Evolutionary conservation across 768 basidiomycete genomes (phyloP).

Genomic region (Agaricus blazei): DNA sequence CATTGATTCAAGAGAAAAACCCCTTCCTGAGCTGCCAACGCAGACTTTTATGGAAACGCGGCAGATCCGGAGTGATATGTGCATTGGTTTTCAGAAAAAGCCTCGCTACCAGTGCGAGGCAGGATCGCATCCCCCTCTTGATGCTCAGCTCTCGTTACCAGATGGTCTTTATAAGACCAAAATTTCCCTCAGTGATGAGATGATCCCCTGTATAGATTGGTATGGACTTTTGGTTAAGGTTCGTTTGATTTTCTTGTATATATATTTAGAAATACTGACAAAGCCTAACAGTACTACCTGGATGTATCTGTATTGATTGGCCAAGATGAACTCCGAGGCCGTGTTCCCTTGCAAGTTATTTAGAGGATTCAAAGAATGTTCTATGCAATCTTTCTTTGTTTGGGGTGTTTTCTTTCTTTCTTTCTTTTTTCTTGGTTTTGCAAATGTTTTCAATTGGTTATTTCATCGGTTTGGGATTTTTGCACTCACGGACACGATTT

Average conservation of each 20-base stretch:
- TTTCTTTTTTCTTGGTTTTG: constrained; percentile 4
- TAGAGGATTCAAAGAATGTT: constrained; percentile 20
- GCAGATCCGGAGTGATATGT: constrained; percentile 45
- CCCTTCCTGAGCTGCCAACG: constrained; percentile 36
- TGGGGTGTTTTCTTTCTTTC: constrained; percentile 8
- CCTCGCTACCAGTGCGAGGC: constrained; percentile 41
- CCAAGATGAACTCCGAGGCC: constrained; percentile 56
- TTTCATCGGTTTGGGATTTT: background rate
- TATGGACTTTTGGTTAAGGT: constrained; percentile 66
- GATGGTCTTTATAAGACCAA: constrained; percentile 66
- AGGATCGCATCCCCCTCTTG: constrained; percentile 39
- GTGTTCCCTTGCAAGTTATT: constrained; percentile 55
- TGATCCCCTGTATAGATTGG: constrained; percentile 67
- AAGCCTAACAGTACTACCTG: constrained; percentile 55
- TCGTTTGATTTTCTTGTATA: constrained; percentile 15
- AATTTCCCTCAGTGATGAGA: constrained; percentile 47
- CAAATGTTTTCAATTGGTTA: constrained; percentile 4
- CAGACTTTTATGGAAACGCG: constrained; percentile 38
- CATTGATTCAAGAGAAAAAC: constrained; percentile 29
- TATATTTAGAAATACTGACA: constrained; percentile 8
- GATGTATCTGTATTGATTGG: constrained; percentile 65
- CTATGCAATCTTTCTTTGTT: no score
- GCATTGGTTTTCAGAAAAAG: constrained; percentile 68
- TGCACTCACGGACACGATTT: background rate
- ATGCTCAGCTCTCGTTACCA: constrained; percentile 45